Conservation (phyloP, 2,329 filamentous ascomycete genomes). For the Aureobasidium musti region DNA sequence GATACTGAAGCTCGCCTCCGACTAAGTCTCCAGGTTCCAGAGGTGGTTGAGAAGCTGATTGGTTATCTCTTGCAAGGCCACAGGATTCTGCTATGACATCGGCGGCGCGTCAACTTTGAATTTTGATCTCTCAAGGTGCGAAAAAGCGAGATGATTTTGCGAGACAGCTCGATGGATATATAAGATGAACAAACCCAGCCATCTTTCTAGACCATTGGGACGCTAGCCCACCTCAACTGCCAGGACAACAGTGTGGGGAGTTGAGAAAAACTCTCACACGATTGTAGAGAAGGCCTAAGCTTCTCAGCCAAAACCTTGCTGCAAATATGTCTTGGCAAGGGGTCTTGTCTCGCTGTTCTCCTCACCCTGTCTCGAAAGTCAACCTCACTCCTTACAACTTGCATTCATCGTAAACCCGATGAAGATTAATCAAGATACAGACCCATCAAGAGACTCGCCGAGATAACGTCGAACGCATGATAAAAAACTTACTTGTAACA, state of each 20-base stretch:
- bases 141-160: background rate
- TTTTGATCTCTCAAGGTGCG: background rate
- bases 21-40: background rate
- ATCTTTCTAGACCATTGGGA: slow-evolving; percentile 24
- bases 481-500: background rate
- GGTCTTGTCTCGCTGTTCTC: background rate
- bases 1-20: background rate
- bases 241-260: no score
- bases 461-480: background rate
- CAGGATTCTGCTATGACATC: slow-evolving; percentile 20
- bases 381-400: background rate
- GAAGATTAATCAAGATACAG: no score
- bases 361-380: background rate
- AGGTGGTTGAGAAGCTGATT: background rate
- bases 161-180: background rate
- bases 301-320: slow-evolving; percentile 24
- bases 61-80: background rate
- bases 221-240: slow-evolving; percentile 21
- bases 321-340: slow-evolving; percentile 10
- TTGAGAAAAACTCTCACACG: slow-evolving; percentile 3
- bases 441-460: no score
- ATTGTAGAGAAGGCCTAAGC: slow-evolving; percentile 1
- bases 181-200: slow-evolving; percentile 13
- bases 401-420: background rate
- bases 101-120: slow-evolving; percentile 1